These are phyloP conservation scores for Candida vartiovaarae DNA, from an alignment of 805 yeast genomes.

Conservation along the genomic window DNA sequence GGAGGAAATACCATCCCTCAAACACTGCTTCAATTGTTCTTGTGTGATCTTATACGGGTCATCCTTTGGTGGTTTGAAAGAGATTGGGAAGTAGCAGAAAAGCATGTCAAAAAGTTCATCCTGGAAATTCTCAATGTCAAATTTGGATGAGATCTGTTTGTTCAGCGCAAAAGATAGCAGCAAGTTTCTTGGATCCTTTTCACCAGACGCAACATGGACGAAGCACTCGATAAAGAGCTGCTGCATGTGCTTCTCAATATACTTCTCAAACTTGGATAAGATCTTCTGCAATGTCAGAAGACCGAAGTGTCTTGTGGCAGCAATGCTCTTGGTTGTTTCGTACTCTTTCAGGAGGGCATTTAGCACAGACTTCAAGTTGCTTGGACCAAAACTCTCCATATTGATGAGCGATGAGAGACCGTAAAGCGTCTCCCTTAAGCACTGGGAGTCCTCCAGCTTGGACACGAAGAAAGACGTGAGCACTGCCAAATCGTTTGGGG, in stretches of 20 bases:
- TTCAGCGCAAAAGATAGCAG: constrained; percentile 57
- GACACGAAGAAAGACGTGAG: constrained; percentile 47
- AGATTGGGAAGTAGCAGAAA: constrained; percentile 94
- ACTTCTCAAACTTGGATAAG: constrained; percentile 24
- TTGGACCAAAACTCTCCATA: constrained; percentile 42
- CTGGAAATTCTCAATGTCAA: constrained; percentile 37
- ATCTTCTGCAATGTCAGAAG: constrained; percentile 42
- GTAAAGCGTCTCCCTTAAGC: constrained; percentile 42
- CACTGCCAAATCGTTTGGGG: constrained; percentile 33
- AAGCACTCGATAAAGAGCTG: constrained; percentile 49
- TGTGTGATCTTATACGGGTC: constrained; percentile 83
- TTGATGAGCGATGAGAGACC: constrained; percentile 47
- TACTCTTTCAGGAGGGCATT: constrained; percentile 34
- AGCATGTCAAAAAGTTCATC: constrained; percentile 80
- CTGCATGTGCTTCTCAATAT: constrained; percentile 16
- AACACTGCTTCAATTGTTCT: constrained; percentile 53
- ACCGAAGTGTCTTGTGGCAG: constrained; percentile 53
- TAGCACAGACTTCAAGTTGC: constrained; percentile 32
- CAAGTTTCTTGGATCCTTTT: constrained; percentile 90
- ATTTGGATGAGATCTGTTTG: constrained; percentile 46
- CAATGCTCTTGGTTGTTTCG: constrained; percentile 51
- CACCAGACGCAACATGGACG: constrained; percentile 69
- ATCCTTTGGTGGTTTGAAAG: constrained; percentile 86
- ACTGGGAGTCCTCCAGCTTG: constrained; percentile 59
- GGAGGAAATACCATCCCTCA: constrained; percentile 58